Base-by-base conservation (phyloP, 495 filamentous ascomycete genomes). In the Neurospora sp. region DNA sequence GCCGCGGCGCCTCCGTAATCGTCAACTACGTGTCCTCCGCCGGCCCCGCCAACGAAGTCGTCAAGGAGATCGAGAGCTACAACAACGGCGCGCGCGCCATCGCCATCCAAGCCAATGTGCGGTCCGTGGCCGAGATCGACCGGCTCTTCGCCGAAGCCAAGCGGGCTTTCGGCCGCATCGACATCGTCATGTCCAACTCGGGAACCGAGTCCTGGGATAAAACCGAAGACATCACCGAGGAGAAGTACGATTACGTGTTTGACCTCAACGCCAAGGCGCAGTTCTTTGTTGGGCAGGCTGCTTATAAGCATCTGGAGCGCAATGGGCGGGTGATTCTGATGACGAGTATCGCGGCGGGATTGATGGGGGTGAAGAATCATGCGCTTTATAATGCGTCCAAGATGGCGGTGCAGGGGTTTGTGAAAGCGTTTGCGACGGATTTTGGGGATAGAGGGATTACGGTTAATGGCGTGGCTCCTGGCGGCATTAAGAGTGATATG, bases 271-370 rank as follows among this genome's bases (percentile, higher is more conserved):
- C 89, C 5, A 86, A 91, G 8, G 92, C 89, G 0, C 92, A 95
- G 82, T 94, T 94, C 86, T 93, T 94, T 83, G 92, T 95, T 72
- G 92, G 90, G 40, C 91, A 92, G 82, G 87, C 92, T 38, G 92
- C 90, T 71, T 89, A 89, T 83, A 89, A 91, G 81, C 80, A 93
- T 80, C 85, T 93, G 45, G 85, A 89, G 80, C 81, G 85, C 6
- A 88, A 90, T 71, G 92, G 92, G 40, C 86, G 92, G 13, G 82
- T 94, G 40, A 90, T 92, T 76, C 82, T 92, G 42, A 88, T 88
- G 84, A 84, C 82, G 71, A 84, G 81, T 75, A 88, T 89, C 72
- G 84, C 86, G 0, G 88, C 87, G 15, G 81, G 82, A 36, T 77
- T 86, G 70, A 80, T 82, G 74, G 90, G 90, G 42, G 89, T 94